These are phyloP conservation scores for Buddleja alternifolia DNA, from an alignment of 257 asterid genomes.

Conservation along the genomic window DNA sequence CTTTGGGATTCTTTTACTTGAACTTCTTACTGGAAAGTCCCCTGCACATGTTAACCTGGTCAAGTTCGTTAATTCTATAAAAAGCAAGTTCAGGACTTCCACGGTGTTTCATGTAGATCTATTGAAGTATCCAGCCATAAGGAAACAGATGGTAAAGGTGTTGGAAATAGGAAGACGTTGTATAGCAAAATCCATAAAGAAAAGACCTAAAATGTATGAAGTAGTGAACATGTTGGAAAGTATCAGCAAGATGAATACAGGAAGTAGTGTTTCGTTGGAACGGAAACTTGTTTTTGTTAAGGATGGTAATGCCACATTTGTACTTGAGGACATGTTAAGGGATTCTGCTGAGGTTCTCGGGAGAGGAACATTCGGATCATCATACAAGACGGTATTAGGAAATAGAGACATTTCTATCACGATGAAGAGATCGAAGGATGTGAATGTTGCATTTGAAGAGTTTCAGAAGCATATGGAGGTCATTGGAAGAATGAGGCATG, in stretches of 20 bases:
- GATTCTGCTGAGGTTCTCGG: conserved; percentile 29
- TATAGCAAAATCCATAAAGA: conserved; percentile 17
- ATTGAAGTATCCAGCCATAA: conserved; percentile 15
- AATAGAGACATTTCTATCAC: conserved; percentile 13
- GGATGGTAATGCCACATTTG: conserved; percentile 16
- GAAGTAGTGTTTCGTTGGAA: not conserved
- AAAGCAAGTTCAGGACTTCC: conserved; percentile 13
- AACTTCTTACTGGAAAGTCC: conserved; percentile 34
- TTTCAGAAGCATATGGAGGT: too few species aligned
- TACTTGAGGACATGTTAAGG: conserved; percentile 30
- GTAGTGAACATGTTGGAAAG: conserved; percentile 34
- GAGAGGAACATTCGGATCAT: conserved; percentile 34
- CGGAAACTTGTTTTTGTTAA: conserved; percentile 16
- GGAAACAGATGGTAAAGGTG: conserved; percentile 22
- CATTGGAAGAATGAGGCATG: too few species aligned
- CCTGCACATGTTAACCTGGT: conserved; percentile 31
- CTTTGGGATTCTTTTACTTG: conserved; percentile 40
- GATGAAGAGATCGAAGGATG: conserved; percentile 14
- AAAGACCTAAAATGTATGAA: conserved; percentile 37
- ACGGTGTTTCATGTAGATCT: conserved; percentile 33
- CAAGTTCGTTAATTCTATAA: conserved; percentile 27
- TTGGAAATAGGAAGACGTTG: conserved; percentile 35
- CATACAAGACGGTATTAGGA: conserved; percentile 8
- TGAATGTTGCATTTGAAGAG: too few species aligned
- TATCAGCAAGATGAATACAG: too few species aligned